Percentiles rank a stretch among this genome's conserved stretches.
Conservation (phyloP, 2,329 filamentous ascomycete genomes). For the Penicillium sp. region DNA sequence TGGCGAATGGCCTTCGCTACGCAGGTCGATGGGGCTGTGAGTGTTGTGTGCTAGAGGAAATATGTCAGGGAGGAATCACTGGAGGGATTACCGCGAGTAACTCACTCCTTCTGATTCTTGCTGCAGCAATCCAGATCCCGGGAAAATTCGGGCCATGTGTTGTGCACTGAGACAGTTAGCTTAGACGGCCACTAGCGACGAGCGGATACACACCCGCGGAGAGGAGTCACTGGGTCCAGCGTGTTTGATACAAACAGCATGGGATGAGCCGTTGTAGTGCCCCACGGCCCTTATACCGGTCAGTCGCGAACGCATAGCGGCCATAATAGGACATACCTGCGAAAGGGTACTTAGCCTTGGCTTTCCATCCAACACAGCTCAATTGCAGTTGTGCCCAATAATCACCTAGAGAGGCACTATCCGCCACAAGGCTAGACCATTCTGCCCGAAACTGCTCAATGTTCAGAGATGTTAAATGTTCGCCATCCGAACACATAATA, state of each 20-base stretch:
- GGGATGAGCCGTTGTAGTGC: conserved; percentile 46
- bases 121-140: conserved; percentile 44
- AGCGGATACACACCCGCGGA: conserved; percentile 33
- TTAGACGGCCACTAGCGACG: neutral
- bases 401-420: conserved; percentile 32
- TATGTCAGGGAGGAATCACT: neutral
- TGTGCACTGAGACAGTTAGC: conserved; percentile 22
- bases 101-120: conserved; percentile 46
- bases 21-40: conserved; percentile 39
- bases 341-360: conserved; percentile 34
- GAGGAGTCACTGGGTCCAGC: conserved; percentile 59
- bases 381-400: conserved; percentile 41
- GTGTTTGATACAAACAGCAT: conserved; percentile 58
- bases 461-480: conserved; percentile 20
- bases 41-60: conserved; percentile 29
- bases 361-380: conserved; percentile 38
- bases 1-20: conserved; percentile 33
- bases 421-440: conserved; percentile 24
- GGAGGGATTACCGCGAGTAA: conserved; percentile 10
- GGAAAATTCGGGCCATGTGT: conserved; percentile 42
- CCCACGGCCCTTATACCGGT: conserved; percentile 23
- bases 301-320: neutral
- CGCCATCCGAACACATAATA: conserved; percentile 34
- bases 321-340: conserved; percentile 24
- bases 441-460: conserved; percentile 18